Evolutionary conservation across 768 basidiomycete species (phyloP).

Genomic region (Dioszegia aurantiaca): DNA sequence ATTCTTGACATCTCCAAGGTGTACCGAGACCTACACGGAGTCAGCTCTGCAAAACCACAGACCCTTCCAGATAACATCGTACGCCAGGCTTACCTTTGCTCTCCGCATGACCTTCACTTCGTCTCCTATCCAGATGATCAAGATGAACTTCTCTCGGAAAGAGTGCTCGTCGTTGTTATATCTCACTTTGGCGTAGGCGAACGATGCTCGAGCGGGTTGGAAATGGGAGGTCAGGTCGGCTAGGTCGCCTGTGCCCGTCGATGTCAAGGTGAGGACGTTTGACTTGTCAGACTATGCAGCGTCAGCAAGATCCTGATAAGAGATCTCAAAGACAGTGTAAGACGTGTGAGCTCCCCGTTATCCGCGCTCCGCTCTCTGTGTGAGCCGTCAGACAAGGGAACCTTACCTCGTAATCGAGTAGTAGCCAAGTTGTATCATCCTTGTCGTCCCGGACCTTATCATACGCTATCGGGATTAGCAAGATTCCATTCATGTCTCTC

Average conservation of each 20-base stretch:
- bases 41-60: background rate
- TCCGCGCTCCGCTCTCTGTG: too few relatives aligned
- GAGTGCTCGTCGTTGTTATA: slow-evolving; percentile 57
- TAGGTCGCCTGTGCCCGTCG: slow-evolving; percentile 76
- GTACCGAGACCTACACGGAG: slow-evolving; percentile 79
- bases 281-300: slow-evolving; percentile 45
- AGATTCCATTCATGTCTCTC: too few relatives aligned
- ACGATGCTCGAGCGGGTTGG: slow-evolving; percentile 67
- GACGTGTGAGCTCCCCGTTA: too few relatives aligned
- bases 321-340: too few relatives aligned
- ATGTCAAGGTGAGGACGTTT: slow-evolving; percentile 73
- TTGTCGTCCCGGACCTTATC: slow-evolving; percentile 81
- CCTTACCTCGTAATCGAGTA: slow-evolving; percentile 80
- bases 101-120: slow-evolving; percentile 81
- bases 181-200: slow-evolving; percentile 75
- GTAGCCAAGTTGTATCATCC: slow-evolving; percentile 80
- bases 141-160: slow-evolving; percentile 67
- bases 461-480: slow-evolving; percentile 63
- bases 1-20: slow-evolving; percentile 79
- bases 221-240: slow-evolving; percentile 70
- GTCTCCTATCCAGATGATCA: slow-evolving; percentile 52
- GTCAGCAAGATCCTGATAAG: too few relatives aligned
- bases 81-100: slow-evolving; percentile 66
- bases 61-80: background rate
- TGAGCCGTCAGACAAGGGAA: background rate